Percentiles rank a stretch among this genome's conserved stretches.
Evolutionary conservation across 2,329 filamentous ascomycete species (phyloP).

Genomic region (Leptographium wingfieldii): DNA sequence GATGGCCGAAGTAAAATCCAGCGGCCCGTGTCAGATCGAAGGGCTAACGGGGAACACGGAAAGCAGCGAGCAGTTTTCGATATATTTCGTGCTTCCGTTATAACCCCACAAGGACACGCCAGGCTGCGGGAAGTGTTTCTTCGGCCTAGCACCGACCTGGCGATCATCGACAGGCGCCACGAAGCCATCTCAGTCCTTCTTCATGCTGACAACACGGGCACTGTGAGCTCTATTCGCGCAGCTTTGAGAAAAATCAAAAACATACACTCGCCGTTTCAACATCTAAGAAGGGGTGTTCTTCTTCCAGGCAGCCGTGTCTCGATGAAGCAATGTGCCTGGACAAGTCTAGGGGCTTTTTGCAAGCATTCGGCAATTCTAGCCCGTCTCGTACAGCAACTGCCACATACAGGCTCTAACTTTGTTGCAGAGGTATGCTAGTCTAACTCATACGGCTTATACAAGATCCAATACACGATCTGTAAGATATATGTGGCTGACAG

Average conservation of each 20-base stretch:
- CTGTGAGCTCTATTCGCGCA: conserved; percentile 41
- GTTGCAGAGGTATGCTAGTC: neutral
- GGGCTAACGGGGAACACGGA: conserved; percentile 42
- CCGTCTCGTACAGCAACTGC: neutral
- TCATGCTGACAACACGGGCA: conserved; percentile 50
- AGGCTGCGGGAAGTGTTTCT: conserved; percentile 71
- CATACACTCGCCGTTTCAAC: conserved; percentile 53
- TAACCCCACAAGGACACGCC: conserved; percentile 65
- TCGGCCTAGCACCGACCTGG: conserved; percentile 58
- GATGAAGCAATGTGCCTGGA: conserved; percentile 59
- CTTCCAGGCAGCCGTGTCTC: conserved; percentile 32
- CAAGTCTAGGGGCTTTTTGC: conserved; percentile 57
- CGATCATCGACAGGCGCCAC: conserved; percentile 59
- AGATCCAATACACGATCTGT: neutral
- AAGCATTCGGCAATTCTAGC: conserved; percentile 58
- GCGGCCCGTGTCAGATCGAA: conserved; percentile 45
- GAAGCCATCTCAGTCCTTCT: conserved; percentile 55
- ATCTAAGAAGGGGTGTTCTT: conserved; percentile 68
- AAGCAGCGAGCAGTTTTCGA: conserved; percentile 78
- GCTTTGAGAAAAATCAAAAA: conserved; percentile 63
- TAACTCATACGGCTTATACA: neutral
- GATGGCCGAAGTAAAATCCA: conserved; percentile 74
- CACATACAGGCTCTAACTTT: conserved; percentile 33
- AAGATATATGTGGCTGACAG: neutral
- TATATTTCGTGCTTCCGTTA: conserved; percentile 61